Evolutionary conservation across 257 asterid species (phyloP), one percentile per base, ranked within the genome.

Genomic region (Solanum neorickii): DNA sequence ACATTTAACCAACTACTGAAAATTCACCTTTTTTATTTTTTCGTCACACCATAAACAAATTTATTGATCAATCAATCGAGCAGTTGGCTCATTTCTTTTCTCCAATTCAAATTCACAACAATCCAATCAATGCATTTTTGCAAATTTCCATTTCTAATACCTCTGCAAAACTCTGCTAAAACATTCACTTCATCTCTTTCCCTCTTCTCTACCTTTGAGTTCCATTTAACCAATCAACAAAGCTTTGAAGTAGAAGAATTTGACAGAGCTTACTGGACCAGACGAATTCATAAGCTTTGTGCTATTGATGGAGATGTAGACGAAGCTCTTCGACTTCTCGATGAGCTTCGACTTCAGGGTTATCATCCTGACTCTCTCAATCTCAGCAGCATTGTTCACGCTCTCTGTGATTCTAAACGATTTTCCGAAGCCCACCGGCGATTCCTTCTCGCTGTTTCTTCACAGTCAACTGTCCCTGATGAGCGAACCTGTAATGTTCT

Each of bases 401-500:
- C 93, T 33, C 92, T 95, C 75, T 97, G 99, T 86, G 89, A 90
- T 46, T 88, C 94, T 83, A 73, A 65, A 72, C 97, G 98, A 44
- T 97, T 89, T 82, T 39, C 86, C 14, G 94, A 97, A 91, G 99
- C 98, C 84, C 98, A 95, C 87, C 84, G 76, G 10, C 94, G 88
- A 4, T 87, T 97, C 27, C 90, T 86, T 66, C 89, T 82, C 11
- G 92, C 90, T 83, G 29, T 94, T 65, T 69, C 88, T 68, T 88
- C 92, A 56, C 88, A 83, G 31, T 85, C 87, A 31, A 25, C 90
- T 83, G 87, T 92, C 69, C 96, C 95, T 20, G 98, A 95, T 82
- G 98, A 97, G 89, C 95, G 98, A 86, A 94, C 97, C 8, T 97
- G 98, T 78, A 95, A 94, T 59, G 95, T 97, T 12, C 92, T 97